Evolutionary conservation across 179 eudicot genomes (phyloP), one percentile per base, ranked within the genome.

Genomic region (Spergularia azorica): DNA sequence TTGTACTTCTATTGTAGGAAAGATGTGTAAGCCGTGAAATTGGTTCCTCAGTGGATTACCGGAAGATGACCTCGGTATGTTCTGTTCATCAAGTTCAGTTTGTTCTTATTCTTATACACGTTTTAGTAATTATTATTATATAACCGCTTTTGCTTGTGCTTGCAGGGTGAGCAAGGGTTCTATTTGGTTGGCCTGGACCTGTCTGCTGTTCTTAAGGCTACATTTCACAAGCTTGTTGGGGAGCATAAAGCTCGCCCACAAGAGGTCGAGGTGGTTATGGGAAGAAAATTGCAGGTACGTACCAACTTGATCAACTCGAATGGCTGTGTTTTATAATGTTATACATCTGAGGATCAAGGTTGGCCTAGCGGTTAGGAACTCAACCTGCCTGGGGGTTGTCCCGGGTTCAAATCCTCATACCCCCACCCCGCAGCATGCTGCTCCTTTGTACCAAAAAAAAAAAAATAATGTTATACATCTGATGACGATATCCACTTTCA

Each of bases 241-340:
- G 86, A 89, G 56, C 77, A 84, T 32, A 50, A 67, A 56, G 83
- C 95, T 80, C 67, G 56, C 43, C 87, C 92, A 41, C 91, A 90
- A 74, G 95, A 92, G 77, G 97, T 90, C 66, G 98, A 92, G 87
- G 97, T 95, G 76, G 91, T 95, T 68, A 95, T 95, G 98, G 98
- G 98, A 61, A 90, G 98, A 81, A 95, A 79, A 80, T 79, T 95
- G 69, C 84, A 84, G 90, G 98, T 95, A 81, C 41, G 55, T 71
- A 21, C 43, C 69, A 38, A 26, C 58, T 48, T 55, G 55, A 39
- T 60, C 36, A 18, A 56, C 55, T 77, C 18, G 9, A 41, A 36
- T 12, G 6, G 59, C 3, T 18, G 14, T 36, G 43, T 48, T 9
- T 26, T 3, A 6, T 20, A 51, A 17, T 46, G 65, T 15, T 58